phyloP scores from a whole-genome alignment of 306 rosid genomes.

The Trichosanthes cucumerina region DNA sequence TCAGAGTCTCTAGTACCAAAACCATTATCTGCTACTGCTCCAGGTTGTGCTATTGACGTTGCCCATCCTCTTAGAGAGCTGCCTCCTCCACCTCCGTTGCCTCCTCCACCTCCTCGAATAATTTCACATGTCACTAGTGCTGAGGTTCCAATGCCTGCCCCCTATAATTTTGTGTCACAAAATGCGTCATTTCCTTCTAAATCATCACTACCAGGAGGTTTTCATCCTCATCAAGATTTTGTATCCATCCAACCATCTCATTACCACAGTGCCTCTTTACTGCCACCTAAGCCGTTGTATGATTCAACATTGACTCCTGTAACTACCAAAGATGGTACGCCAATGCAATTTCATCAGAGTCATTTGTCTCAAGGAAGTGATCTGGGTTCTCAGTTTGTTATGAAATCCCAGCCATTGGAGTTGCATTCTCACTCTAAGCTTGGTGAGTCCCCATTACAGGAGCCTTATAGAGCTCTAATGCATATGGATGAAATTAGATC shows the following conservation, averaged over 20 bases:
- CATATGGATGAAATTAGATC: slow-evolving; percentile 38
- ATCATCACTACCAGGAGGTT: slow-evolving; percentile 28
- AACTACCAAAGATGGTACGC: slow-evolving; percentile 26
- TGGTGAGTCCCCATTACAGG: slow-evolving; percentile 35
- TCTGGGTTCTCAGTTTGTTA: slow-evolving; percentile 33
- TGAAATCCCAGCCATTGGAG: slow-evolving; percentile 24
- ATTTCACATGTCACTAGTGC: slow-evolving; percentile 38
- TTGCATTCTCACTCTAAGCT: slow-evolving; percentile 30
- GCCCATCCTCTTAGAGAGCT: slow-evolving; percentile 27
- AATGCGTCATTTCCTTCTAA: slow-evolving; percentile 44
- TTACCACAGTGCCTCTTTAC: slow-evolving; percentile 47
- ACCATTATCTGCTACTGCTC: slow-evolving; percentile 25
- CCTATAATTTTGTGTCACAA: slow-evolving; percentile 32
- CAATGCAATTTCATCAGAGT: slow-evolving; percentile 45
- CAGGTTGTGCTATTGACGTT: slow-evolving; percentile 22
- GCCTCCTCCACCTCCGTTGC: slow-evolving; percentile 62
- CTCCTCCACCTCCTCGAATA: slow-evolving; percentile 20
- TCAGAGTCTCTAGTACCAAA: slow-evolving; percentile 25
- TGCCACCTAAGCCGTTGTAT: slow-evolving; percentile 32
- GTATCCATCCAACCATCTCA: slow-evolving; percentile 36
- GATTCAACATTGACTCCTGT: slow-evolving; percentile 30
- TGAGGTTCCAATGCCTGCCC: slow-evolving; percentile 33
- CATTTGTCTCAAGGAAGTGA: slow-evolving; percentile 37
- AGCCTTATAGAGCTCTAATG: slow-evolving; percentile 27
- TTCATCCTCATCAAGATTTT: slow-evolving; percentile 35